Conservation (phyloP, 305 asterid species). For the Fraxinus angustifolia region DNA sequence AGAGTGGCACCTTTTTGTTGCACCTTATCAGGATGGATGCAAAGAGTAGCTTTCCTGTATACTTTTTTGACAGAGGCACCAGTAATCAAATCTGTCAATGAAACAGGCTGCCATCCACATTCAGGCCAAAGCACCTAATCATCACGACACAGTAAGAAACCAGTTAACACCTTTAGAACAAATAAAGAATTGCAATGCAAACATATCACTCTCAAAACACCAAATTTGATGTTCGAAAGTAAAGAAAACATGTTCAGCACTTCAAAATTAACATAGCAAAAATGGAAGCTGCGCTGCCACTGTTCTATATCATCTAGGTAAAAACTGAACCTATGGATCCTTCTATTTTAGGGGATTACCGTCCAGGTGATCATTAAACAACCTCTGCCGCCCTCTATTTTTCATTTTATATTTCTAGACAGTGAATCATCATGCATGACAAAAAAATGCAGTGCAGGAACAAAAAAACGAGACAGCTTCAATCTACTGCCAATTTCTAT, state of each 20-base stretch:
- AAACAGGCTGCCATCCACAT: conserved; percentile 99
- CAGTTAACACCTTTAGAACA: conserved; percentile 21
- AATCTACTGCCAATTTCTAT: neutral
- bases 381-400: neutral
- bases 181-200: neutral
- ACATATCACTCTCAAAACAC: conserved; percentile 11
- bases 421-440: neutral
- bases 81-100: conserved; percentile 86
- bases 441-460: neutral
- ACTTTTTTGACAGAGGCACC: conserved; percentile 86
- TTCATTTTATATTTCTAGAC: neutral
- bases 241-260: neutral
- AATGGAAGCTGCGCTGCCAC: neutral
- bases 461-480: neutral
- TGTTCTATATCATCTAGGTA: neutral
- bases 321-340: neutral
- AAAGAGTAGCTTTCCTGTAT: conserved; percentile 92
- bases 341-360: neutral
- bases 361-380: neutral
- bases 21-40: conserved; percentile 99
- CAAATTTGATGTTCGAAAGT: conserved; percentile 1
- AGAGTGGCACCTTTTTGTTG: conserved; percentile 99
- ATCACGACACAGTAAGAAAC: conserved; percentile 15
- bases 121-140: conserved; percentile 97
- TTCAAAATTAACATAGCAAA: neutral